Base-by-base conservation (phyloP, 2,329 filamentous ascomycete genomes). In the Neopestalotiopsis sp. region DNA sequence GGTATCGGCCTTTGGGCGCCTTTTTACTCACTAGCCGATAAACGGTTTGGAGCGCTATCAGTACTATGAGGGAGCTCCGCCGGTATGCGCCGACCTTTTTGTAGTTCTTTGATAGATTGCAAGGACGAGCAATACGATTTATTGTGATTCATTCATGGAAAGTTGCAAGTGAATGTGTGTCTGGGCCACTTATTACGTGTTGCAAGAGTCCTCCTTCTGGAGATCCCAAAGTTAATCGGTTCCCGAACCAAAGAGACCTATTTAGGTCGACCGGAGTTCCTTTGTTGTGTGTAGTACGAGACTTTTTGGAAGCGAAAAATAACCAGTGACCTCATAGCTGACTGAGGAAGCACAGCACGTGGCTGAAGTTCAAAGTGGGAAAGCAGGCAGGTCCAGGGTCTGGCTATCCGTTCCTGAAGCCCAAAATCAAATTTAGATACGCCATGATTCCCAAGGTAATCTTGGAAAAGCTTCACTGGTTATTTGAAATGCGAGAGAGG, bases 1-100 rank as follows among this genome's bases (percentile, higher is more conserved):
- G 45, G 45, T 53, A 53, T 53, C 45, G 45, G 45, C n/a, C 45
- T 10, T 53, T n/a, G 45, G 45, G 45, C 45, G 45, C 20, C 45
- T 53, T 53, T 53, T 53, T 53, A 20, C 45, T 53, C 45, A 53
- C 45, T 53, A 53, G 45, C 45, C 45, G 45, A 53, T 53, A 53
- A 53, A 53, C 20, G 45, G 45, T 4, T 53, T 53, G 45, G 45
- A 53, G 45, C 45, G 45, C 45, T 53, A n/a, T n/a, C 20, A 17
- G n/a, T 17, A 49, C 20, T 20, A 53, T 7, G 45, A 20, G 45
- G 45, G 45, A 53, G 45, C 45, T 53, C n/a, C 45, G 45, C 45
- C 45, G 45, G 45, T 53, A 17, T n/a, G n/a, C 45, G 45, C 45
- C 45, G 45, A 20, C 17, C 20, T 20, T 53, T 53, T 5, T 53